Conservation (phyloP, 352 stramenopile species). For the Phytophthora macrochlamydospora region DNA sequence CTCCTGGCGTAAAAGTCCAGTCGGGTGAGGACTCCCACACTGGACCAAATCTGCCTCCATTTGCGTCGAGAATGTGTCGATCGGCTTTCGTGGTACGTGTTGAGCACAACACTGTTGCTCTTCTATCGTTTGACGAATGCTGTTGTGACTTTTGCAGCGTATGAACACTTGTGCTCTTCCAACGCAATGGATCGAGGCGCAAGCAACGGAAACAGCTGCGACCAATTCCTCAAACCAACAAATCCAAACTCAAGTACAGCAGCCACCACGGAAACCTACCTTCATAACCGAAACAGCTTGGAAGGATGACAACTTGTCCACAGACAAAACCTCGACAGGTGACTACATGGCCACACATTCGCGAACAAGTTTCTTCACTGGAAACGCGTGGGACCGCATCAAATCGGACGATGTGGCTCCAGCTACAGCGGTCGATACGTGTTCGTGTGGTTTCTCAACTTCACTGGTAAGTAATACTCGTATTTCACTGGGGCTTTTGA, state of each 20-base stretch:
- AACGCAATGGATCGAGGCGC: neutral
- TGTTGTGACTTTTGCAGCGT: conserved; percentile 10
- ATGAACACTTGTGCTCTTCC: conserved; percentile 23
- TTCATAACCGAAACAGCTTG: conserved; percentile 28
- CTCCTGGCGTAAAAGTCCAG: conserved; percentile 39
- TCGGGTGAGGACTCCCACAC: conserved; percentile 22
- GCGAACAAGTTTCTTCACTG: neutral
- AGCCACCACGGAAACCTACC: conserved; percentile 6
- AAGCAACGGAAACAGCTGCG: no score
- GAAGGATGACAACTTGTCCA: conserved; percentile 2
- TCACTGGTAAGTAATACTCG: conserved; percentile 24
- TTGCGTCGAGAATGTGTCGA: conserved; percentile 31
- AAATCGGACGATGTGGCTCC: conserved; percentile 16
- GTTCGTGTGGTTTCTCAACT: conserved; percentile 20
- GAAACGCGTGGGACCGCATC: neutral
- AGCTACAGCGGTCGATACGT: conserved; percentile 12
- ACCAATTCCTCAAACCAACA: neutral
- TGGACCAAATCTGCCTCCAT: conserved; percentile 32
- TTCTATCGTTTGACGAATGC: neutral
- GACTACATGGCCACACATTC: neutral
- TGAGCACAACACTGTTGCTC: neutral
- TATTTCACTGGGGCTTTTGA: no score
- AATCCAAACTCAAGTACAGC: conserved; percentile 2
- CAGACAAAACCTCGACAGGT: neutral
- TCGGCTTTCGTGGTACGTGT: conserved; percentile 38